phyloP scores from a whole-genome alignment of 108 stramenopile species.

The Licmophora abbreviata region DNA sequence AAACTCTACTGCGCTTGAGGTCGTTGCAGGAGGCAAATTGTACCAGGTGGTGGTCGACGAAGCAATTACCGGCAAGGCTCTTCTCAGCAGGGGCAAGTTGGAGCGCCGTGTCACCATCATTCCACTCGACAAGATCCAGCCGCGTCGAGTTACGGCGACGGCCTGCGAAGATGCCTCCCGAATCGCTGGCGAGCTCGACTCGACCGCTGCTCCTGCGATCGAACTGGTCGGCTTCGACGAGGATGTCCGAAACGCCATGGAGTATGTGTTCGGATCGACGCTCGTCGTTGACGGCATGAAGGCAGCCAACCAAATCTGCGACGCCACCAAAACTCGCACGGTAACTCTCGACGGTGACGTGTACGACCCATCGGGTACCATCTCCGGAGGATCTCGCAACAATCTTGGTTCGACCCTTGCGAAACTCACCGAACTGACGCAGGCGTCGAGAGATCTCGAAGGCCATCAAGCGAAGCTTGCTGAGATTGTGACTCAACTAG shows the following conservation, averaged over 20 bases:
- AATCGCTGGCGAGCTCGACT: slow-evolving; percentile 66
- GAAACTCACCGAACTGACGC: slow-evolving; percentile 57
- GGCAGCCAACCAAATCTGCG: slow-evolving; percentile 89
- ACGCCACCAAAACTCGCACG: slow-evolving; percentile 82
- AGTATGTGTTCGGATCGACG: slow-evolving; percentile 91
- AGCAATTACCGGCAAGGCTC: slow-evolving; percentile 91
- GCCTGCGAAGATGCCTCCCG: slow-evolving; percentile 36
- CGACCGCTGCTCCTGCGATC: slow-evolving; percentile 82
- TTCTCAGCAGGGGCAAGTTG: slow-evolving; percentile 89
- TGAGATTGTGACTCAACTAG: slow-evolving; percentile 34
- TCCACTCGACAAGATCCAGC: slow-evolving; percentile 91
- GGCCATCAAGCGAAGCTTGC: slow-evolving; percentile 32
- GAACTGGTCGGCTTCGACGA: slow-evolving; percentile 95
- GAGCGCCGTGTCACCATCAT: slow-evolving; percentile 93
- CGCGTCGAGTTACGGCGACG: slow-evolving; percentile 39
- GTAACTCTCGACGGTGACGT: slow-evolving; percentile 97
- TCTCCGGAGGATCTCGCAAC: slow-evolving; percentile 87
- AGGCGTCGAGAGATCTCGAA: slow-evolving; percentile 36
- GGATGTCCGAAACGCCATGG: slow-evolving; percentile 89
- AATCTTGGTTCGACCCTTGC: slow-evolving; percentile 74
- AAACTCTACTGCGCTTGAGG: slow-evolving; percentile 93
- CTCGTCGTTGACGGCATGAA: slow-evolving; percentile 88
- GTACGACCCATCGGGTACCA: slow-evolving; percentile 96
- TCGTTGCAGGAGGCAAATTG: slow-evolving; percentile 91
- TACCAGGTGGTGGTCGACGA: slow-evolving; percentile 97